Percentiles rank a stretch among this genome's conserved stretches.
phyloP scores from a whole-genome alignment of 1,284 basidiomycete genomes.

The Wallemia ichthyophaga region DNA sequence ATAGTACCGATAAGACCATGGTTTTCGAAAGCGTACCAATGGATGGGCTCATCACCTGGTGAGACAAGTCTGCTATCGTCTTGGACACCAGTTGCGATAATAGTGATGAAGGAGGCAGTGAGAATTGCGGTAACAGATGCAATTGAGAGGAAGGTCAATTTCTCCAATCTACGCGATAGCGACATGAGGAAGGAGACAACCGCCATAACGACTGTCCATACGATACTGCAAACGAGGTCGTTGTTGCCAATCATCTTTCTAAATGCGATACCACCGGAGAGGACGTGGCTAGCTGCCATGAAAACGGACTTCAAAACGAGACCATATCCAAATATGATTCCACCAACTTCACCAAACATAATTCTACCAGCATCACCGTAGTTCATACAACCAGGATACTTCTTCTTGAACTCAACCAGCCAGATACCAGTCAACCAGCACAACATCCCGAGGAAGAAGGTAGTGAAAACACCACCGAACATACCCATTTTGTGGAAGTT shows the following conservation, averaged over 20 bases:
- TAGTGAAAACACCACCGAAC: slow-evolving; percentile 12
- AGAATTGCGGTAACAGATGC: slow-evolving; percentile 12
- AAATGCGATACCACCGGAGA: slow-evolving; percentile 12
- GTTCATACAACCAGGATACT: slow-evolving; percentile 14
- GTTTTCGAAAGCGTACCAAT: slow-evolving; percentile 5
- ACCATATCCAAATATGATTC: slow-evolving; percentile 10
- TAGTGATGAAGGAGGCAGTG: slow-evolving; percentile 8
- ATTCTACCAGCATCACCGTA: slow-evolving; percentile 13
- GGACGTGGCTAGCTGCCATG: slow-evolving; percentile 13
- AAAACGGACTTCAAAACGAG: slow-evolving; percentile 13
- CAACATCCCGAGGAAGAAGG: slow-evolving; percentile 10
- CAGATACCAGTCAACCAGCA: slow-evolving; percentile 13
- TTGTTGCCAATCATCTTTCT: slow-evolving; percentile 11
- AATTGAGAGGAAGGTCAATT: slow-evolving; percentile 11
- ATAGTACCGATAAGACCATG: slow-evolving; percentile 11
- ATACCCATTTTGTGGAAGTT: slow-evolving; percentile 13
- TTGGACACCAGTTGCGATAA: slow-evolving; percentile 1
- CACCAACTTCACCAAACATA: slow-evolving; percentile 13
- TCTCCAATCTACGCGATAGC: slow-evolving; percentile 11
- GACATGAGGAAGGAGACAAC: slow-evolving; percentile 10
- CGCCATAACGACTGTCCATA: slow-evolving; percentile 12
- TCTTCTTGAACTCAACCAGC: slow-evolving; percentile 15
- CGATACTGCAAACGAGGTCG: slow-evolving; percentile 11
- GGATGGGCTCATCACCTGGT: background rate
- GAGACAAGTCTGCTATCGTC: background rate